A percentile compares a stretch with the other conserved stretches of the same genome.
These are phyloP conservation scores for Diaporthe batatas DNA, from an alignment of 2,329 filamentous ascomycete species.

Conservation along the genomic window DNA sequence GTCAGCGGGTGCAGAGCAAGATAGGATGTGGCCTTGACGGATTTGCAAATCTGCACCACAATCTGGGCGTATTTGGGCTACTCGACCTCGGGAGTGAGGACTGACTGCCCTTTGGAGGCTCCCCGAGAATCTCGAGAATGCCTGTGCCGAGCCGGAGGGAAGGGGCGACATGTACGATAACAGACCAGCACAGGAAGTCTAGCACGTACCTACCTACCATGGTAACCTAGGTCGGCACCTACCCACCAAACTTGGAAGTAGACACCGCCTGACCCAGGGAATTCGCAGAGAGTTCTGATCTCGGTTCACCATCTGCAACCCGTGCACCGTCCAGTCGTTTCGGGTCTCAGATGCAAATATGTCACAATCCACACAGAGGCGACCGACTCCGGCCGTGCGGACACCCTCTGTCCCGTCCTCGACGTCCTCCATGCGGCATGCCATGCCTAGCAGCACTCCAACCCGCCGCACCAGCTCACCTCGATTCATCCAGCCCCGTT, in stretches of 20 bases:
- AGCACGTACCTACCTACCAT: neutral
- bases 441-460: slow-evolving; percentile 1
- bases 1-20: neutral
- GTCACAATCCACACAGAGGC: slow-evolving; percentile 6
- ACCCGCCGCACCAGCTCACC: slow-evolving; percentile 30
- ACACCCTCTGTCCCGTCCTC: slow-evolving; percentile 33
- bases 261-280: neutral
- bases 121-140: neutral
- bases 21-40: neutral
- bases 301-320: neutral
- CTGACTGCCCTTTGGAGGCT: neutral
- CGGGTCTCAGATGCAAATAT: slow-evolving; percentile 5
- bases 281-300: neutral
- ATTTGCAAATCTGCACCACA: neutral
- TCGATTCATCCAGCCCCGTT: slow-evolving; percentile 1
- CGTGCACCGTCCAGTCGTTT: neutral
- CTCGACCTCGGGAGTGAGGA: neutral
- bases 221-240: neutral
- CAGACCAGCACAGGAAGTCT: neutral
- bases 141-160: neutral
- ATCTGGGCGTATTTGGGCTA: neutral
- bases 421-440: neutral
- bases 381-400: slow-evolving; percentile 16
- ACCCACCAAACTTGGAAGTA: neutral
- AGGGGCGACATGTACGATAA: slow-evolving; percentile 12